These are phyloP conservation scores for Metschnikowia rubicola DNA, from an alignment of 805 yeast genomes.

Conservation along the genomic window DNA sequence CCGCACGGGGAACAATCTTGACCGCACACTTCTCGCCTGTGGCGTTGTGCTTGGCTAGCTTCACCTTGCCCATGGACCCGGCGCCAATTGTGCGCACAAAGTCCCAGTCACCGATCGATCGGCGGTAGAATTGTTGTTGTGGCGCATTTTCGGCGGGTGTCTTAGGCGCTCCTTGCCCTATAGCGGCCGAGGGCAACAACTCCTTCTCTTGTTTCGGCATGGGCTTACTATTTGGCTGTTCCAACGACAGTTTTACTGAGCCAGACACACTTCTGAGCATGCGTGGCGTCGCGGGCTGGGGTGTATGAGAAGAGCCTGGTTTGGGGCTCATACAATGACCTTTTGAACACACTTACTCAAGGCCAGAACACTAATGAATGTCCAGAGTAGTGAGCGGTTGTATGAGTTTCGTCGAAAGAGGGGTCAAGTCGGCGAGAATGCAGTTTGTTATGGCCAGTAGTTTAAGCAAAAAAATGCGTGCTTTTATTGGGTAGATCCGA, in stretches of 20 bases:
- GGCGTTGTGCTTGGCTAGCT: conserved; percentile 79
- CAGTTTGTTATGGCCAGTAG: no score
- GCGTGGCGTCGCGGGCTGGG: conserved; percentile 63
- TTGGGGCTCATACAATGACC: conserved; percentile 1
- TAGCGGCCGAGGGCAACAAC: conserved; percentile 14
- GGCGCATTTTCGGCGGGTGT: conserved; percentile 5
- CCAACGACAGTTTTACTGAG: conserved; percentile 7
- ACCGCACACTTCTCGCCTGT: conserved; percentile 87
- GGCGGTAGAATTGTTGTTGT: conserved; percentile 66
- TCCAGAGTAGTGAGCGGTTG: no score
- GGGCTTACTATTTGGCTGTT: conserved; percentile 1
- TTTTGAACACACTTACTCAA: no score
- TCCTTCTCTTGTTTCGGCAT: conserved; percentile 6
- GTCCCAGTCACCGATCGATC: conserved; percentile 95
- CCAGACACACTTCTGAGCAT: conserved; percentile 54
- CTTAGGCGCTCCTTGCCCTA: conserved; percentile 3
- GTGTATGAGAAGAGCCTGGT: conserved; percentile 1
- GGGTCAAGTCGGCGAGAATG: no score
- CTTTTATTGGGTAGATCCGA: no score
- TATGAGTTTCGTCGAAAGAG: no score
- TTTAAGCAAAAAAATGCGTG: no score
- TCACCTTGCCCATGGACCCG: conserved; percentile 99
- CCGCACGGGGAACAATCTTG: conserved; percentile 89
- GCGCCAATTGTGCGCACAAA: conserved; percentile 94
- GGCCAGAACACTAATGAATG: no score